These are phyloP conservation scores for Sclerospora graminicola DNA, from an alignment of 352 stramenopile genomes.

Conservation along the genomic window DNA sequence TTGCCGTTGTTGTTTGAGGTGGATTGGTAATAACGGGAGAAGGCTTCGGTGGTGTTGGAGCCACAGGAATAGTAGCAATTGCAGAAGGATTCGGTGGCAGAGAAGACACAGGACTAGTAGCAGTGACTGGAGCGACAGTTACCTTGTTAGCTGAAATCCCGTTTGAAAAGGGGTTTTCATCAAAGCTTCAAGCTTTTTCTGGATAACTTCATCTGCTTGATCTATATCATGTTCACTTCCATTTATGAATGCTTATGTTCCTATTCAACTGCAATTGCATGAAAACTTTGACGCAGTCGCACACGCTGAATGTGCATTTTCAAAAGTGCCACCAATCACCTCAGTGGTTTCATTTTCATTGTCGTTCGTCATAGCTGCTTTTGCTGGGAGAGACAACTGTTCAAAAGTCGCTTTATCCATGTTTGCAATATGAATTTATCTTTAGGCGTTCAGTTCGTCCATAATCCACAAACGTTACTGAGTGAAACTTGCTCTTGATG, in stretches of 20 bases:
- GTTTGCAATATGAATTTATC: too few species aligned
- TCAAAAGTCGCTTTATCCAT: too few species aligned
- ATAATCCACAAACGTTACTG: too few species aligned
- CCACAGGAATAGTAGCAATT: background rate
- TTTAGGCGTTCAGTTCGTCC: too few species aligned
- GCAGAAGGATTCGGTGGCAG: too few species aligned
- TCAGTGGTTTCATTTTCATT: too few species aligned
- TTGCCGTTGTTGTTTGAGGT: background rate
- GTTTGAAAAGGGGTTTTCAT: constrained; percentile 7
- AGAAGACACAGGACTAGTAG: too few species aligned
- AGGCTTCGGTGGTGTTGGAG: background rate
- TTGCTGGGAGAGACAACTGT: too few species aligned
- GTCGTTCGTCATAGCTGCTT: too few species aligned
- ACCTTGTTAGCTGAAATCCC: constrained; percentile 7
- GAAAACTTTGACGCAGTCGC: constrained; percentile 31
- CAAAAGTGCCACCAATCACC: constrained; percentile 29
- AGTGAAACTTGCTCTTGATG: too few species aligned
- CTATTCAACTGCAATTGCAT: constrained; percentile 21
- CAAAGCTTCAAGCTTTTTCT: constrained; percentile 14
- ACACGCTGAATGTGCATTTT: constrained; percentile 29
- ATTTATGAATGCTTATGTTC: constrained; percentile 6
- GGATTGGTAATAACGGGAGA: too few species aligned
- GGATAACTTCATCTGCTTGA: constrained; percentile 8
- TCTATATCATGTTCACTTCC: constrained; percentile 12
- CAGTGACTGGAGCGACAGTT: background rate